Conservation (phyloP, 2,329 filamentous ascomycete species). For the Exophiala sp. region DNA sequence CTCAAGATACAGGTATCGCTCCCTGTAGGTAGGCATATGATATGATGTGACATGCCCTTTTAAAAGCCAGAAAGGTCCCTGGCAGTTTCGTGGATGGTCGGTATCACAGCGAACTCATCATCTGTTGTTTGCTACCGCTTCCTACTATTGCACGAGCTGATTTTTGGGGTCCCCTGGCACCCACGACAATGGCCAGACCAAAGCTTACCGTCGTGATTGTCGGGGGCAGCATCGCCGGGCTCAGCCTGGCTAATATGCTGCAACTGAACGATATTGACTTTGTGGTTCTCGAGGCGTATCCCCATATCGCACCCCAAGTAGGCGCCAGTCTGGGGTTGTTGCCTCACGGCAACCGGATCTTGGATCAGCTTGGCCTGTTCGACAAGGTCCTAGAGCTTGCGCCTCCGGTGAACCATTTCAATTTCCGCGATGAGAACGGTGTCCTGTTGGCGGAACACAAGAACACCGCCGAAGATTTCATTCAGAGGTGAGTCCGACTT, state of each 20-base stretch:
- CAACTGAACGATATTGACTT: conserved; percentile 23
- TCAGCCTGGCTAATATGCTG: conserved; percentile 23
- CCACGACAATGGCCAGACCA: too few species aligned
- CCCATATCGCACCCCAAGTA: conserved; percentile 21
- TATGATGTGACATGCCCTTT: too few species aligned
- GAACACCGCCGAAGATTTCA: neutral
- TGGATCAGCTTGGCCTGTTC: conserved; percentile 22
- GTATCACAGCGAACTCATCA: too few species aligned
- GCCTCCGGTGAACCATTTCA: neutral
- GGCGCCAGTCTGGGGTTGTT: conserved; percentile 25
- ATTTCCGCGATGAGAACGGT: neutral
- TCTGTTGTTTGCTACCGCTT: too few species aligned
- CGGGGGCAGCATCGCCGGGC: conserved; percentile 4
- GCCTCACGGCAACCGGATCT: conserved; percentile 19
- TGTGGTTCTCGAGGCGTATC: conserved; percentile 24
- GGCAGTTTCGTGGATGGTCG: too few species aligned
- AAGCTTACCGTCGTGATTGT: neutral
- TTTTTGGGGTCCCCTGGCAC: too few species aligned
- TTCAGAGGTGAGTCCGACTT: too few species aligned
- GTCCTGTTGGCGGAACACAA: neutral
- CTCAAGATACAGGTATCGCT: too few species aligned
- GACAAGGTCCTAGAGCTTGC: neutral
- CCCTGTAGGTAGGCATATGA: too few species aligned
- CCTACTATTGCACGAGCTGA: too few species aligned
- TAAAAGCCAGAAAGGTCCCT: too few species aligned